Evolutionary conservation across 371 early-diverging fungal species (phyloP).

Genomic region (Basidiobolus meristosporus): DNA sequence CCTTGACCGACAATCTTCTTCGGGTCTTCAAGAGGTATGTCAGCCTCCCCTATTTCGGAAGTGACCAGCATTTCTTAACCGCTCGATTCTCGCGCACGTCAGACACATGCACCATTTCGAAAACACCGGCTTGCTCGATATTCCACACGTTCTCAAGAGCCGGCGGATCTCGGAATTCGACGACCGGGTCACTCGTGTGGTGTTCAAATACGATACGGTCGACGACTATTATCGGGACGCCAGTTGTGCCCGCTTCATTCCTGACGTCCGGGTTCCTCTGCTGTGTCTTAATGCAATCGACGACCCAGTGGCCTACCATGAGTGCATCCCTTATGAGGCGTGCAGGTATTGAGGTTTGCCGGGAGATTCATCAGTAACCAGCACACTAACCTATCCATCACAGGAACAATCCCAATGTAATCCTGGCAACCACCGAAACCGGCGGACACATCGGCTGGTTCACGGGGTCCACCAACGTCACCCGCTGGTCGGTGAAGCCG

Average conservation of each 20-base stretch:
- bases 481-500: constrained; percentile 41
- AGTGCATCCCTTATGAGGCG: constrained; percentile 60
- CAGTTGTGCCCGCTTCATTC: constrained; percentile 49
- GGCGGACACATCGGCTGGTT: constrained; percentile 96
- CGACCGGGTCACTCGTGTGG: constrained; percentile 39
- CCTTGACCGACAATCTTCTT: constrained; percentile 54
- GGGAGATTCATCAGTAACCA: background rate
- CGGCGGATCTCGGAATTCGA: constrained; percentile 82
- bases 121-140: too few species aligned
- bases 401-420: constrained; percentile 52
- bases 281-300: constrained; percentile 73
- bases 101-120: too few species aligned
- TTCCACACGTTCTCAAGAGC: too few species aligned
- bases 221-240: constrained; percentile 71
- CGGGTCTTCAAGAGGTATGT: too few species aligned
- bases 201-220: constrained; percentile 56
- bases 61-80: too few species aligned
- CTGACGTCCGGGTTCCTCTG: constrained; percentile 52
- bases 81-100: too few species aligned
- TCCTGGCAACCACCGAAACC: constrained; percentile 62
- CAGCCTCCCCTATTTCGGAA: too few species aligned
- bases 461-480: constrained; percentile 24
- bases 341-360: constrained; percentile 9
- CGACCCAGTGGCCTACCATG: constrained; percentile 68
- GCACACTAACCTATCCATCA: background rate